Conservation (phyloP, 352 stramenopile genomes). For the Pythium sp. region DNA sequence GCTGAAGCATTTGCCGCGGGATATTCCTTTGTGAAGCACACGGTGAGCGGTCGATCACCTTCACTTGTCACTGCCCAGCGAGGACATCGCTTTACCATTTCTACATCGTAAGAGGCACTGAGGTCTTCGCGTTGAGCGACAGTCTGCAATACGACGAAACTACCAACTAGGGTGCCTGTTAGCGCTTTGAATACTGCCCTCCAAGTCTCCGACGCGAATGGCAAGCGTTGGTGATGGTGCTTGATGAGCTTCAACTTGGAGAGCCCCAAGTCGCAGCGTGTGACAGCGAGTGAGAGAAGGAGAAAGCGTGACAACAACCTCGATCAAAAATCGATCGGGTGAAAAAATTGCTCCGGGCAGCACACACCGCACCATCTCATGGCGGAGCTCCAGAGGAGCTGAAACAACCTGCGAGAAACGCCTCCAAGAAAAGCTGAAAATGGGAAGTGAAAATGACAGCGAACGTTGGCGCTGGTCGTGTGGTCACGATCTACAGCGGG, state of each 20-base stretch:
- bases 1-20: too few species aligned
- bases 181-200: too few species aligned
- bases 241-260: not conserved
- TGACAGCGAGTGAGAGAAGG: not conserved
- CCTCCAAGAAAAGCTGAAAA: not conserved
- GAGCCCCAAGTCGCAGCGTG: not conserved
- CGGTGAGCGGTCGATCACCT: too few species aligned
- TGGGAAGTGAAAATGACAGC: not conserved
- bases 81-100: too few species aligned
- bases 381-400: not conserved
- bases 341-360: not conserved
- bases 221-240: too few species aligned
- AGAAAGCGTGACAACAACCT: not conserved
- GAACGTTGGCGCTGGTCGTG: not conserved
- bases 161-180: too few species aligned
- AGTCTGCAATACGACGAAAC: too few species aligned
- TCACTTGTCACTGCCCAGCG: too few species aligned
- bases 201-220: too few species aligned
- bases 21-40: too few species aligned
- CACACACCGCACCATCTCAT: not conserved
- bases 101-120: too few species aligned
- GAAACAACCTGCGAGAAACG: not conserved
- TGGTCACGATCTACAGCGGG: not conserved
- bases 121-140: too few species aligned
- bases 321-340: not conserved